Base-by-base conservation (phyloP, 345 rosid genomes). In the Gossypium bickii region DNA sequence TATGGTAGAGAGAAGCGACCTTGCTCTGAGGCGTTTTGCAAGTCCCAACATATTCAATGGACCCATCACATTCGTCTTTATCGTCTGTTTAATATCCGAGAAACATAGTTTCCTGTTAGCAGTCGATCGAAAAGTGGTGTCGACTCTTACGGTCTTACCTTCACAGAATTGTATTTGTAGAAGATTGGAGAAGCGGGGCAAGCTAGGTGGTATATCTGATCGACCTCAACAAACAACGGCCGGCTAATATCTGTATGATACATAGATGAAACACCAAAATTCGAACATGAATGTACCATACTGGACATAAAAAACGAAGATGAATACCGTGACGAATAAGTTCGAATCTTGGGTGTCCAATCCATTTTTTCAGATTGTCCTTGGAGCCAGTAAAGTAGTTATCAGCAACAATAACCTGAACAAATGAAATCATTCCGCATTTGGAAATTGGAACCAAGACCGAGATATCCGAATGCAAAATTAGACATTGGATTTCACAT, bases 181-280 rank as follows among this genome's bases (percentile, higher is more conserved):
- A 94, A 94, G 77, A 94, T 94, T 53, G 97, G 97, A 68, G 97
- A 94, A 43, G 98, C 98, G 72, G 97, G 98, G 82, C 97, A 92
- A 64, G 98, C 97, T 66, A 94, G 97, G 73, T 94, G 98, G 78
- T 94, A 94, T 66, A 94, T 92, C 76, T 82, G 87, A 83, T 94
- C 98, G 74, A 92, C 95, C 85, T 92, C 98, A 24, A 94, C 74
- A 53, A 94, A 81, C 85, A 94, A 78, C 15, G 98, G 83, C 85
- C 92, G 94, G 18, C 97, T 94, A 22, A 94, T 95, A 89, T 94
- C 97, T 94, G 78, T 7, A 43, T 13, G 4, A 74, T 62, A 7
- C 48, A 47, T 77, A 53, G 57, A 22, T 57, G 9, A 57, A 20
- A 57, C 10, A 56, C 60, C 27, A 56, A 67, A 9, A 66, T 51